Percentiles rank a stretch among this genome's conserved stretches.
phyloP scores from a whole-genome alignment of 2,329 filamentous ascomycete genomes.

The Mollisia scopiformis region DNA sequence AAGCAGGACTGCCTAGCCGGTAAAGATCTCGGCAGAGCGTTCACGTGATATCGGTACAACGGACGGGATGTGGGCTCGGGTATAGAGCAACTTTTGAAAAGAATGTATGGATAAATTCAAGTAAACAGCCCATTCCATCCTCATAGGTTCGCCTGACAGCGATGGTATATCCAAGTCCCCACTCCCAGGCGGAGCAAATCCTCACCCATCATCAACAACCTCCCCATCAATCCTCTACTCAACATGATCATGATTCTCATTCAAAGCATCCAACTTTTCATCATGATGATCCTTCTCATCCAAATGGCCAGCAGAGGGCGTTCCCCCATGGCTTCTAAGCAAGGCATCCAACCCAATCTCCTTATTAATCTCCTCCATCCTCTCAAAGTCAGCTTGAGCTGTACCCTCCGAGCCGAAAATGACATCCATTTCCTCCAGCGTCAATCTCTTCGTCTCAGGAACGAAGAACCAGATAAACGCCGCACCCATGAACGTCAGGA shows the following conservation, averaged over 20 bases:
- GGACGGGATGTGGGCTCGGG: too few species aligned
- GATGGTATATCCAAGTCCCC: background rate
- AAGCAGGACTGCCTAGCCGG: too few species aligned
- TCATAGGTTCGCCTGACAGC: too few species aligned
- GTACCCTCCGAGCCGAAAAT: conserved; percentile 70
- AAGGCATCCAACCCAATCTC: conserved; percentile 64
- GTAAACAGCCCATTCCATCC: too few species aligned
- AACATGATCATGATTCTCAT: conserved; percentile 9
- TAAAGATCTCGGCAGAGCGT: too few species aligned
- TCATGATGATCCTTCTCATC: background rate
- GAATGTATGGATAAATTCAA: too few species aligned
- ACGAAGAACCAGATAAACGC: conserved; percentile 54
- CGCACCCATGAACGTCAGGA: conserved; percentile 65
- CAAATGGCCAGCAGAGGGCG: background rate
- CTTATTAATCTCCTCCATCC: conserved; percentile 73
- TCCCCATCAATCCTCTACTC: background rate
- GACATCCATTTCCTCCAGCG: conserved; percentile 62
- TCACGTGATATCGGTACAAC: too few species aligned
- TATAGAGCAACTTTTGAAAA: too few species aligned
- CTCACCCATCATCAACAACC: too few species aligned
- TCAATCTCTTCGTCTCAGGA: conserved; percentile 56
- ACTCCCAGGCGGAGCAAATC: background rate
- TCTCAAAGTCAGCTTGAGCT: conserved; percentile 66
- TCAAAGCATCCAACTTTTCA: background rate
- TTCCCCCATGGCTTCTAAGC: conserved; percentile 4